These are phyloP conservation scores for Intubia oerlemansii DNA, from an alignment of 2,329 filamentous ascomycete genomes.

Conservation along the genomic window DNA sequence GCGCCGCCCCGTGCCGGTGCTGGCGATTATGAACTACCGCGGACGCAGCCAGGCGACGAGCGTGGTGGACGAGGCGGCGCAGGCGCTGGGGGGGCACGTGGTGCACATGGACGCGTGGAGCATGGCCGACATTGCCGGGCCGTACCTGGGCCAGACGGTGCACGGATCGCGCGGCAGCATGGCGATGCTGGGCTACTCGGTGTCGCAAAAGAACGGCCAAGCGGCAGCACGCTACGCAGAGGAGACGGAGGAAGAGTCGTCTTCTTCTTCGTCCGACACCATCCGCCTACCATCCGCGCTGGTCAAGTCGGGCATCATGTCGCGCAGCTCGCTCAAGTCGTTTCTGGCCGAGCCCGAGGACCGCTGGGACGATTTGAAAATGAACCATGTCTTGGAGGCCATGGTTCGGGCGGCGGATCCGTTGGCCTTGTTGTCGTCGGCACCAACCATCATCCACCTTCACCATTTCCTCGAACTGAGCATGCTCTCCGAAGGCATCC, in stretches of 20 bases:
- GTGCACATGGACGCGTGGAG: slow-evolving; percentile 48
- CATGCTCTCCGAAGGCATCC: slow-evolving; percentile 43
- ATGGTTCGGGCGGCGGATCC: slow-evolving; percentile 27
- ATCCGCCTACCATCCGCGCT: slow-evolving; percentile 9
- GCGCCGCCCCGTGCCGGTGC: slow-evolving; percentile 14
- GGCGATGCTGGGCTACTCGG: slow-evolving; percentile 33
- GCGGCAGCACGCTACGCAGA: slow-evolving; percentile 18
- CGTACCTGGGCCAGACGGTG: slow-evolving; percentile 42
- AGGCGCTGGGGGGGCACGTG: slow-evolving; percentile 36
- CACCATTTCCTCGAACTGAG: slow-evolving; percentile 65
- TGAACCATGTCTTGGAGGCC: slow-evolving; percentile 32
- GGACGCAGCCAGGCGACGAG: slow-evolving; percentile 11
- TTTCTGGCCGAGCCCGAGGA: slow-evolving; percentile 16
- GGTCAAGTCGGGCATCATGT: slow-evolving; percentile 5
- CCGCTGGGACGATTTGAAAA: slow-evolving; percentile 40
- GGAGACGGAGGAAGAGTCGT: neutral
- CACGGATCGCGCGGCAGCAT: slow-evolving; percentile 26
- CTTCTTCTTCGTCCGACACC: slow-evolving; percentile 7
- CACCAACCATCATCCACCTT: slow-evolving; percentile 48
- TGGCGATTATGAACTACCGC: slow-evolving; percentile 15
- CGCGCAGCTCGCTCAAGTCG: slow-evolving; percentile 9
- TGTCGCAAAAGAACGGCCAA: slow-evolving; percentile 32
- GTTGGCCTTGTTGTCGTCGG: slow-evolving; percentile 8
- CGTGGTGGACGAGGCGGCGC: slow-evolving; percentile 13
- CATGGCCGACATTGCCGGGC: slow-evolving; percentile 45